Evolutionary conservation across 169 alveolate species (phyloP).

Genomic region (Theileria orientalis): DNA sequence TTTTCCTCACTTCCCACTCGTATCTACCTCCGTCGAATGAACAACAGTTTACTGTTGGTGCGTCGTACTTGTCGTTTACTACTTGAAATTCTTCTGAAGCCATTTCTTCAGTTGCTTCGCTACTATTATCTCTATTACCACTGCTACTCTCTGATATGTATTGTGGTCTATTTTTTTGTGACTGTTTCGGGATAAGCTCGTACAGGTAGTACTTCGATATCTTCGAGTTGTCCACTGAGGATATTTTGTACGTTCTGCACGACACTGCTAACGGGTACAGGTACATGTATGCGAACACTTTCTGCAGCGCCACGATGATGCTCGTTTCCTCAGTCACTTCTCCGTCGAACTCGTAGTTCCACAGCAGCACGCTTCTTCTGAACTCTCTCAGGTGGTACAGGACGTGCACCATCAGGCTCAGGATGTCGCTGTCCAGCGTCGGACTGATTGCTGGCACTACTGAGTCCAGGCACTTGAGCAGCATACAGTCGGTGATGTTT

Average conservation of each 20-base stretch:
- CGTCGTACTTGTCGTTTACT: not conserved
- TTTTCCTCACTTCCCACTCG: slow-evolving; percentile 47
- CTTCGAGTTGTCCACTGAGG: slow-evolving; percentile 33
- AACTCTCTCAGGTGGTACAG: slow-evolving; percentile 80
- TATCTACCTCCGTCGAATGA: slow-evolving; percentile 62
- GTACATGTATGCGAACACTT: slow-evolving; percentile 82
- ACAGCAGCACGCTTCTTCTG: slow-evolving; percentile 72
- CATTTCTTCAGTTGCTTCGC: not conserved
- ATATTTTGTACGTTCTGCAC: slow-evolving; percentile 59
- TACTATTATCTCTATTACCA: not conserved
- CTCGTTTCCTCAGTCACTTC: slow-evolving; percentile 49
- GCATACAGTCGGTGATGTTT: slow-evolving; percentile 21
- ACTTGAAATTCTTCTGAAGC: not conserved
- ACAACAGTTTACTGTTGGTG: slow-evolving; percentile 22
- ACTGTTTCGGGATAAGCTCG: slow-evolving; percentile 48
- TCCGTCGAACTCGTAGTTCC: slow-evolving; percentile 53
- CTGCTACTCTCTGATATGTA: not conserved
- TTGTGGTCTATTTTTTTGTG: slow-evolving; percentile 15
- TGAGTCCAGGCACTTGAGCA: slow-evolving; percentile 57
- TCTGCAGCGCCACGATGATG: slow-evolving; percentile 80
- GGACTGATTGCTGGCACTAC: slow-evolving; percentile 74
- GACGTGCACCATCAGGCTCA: slow-evolving; percentile 69
- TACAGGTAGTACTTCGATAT: slow-evolving; percentile 54
- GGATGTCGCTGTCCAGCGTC: slow-evolving; percentile 69
- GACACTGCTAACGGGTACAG: slow-evolving; percentile 81